These are phyloP conservation scores for Phytophthora melonis DNA, from an alignment of 352 stramenopile genomes.

Conservation along the genomic window DNA sequence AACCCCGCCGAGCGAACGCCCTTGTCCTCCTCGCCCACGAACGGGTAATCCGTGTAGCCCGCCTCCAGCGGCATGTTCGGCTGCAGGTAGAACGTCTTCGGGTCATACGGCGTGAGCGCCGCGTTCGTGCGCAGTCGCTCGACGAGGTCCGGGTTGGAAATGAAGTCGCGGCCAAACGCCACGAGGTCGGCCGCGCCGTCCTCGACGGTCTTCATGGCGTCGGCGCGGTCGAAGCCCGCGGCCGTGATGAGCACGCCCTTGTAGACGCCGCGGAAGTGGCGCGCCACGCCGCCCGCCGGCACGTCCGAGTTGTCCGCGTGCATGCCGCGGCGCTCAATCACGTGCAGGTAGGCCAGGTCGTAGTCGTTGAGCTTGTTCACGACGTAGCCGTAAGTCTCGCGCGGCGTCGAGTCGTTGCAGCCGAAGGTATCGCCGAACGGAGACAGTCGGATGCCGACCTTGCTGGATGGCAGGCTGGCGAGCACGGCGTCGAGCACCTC, in stretches of 20 bases:
- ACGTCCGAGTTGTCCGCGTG: conserved; percentile 31
- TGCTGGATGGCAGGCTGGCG: conserved; percentile 3
- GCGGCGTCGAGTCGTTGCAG: conserved; percentile 42
- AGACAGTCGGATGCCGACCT: conserved; percentile 27
- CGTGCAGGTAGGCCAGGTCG: conserved; percentile 58
- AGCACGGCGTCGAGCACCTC: neutral
- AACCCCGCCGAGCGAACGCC: neutral
- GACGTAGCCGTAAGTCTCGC: conserved; percentile 52
- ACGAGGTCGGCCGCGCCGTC: conserved; percentile 60
- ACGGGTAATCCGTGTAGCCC: conserved; percentile 64
- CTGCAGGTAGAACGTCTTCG: conserved; percentile 50
- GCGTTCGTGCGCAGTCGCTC: conserved; percentile 50
- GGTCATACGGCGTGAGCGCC: conserved; percentile 44
- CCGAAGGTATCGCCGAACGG: conserved; percentile 45
- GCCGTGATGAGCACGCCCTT: conserved; percentile 60
- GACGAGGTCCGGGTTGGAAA: conserved; percentile 62
- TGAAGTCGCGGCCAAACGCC: conserved; percentile 52
- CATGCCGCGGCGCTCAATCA: conserved; percentile 59
- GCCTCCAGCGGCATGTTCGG: conserved; percentile 23
- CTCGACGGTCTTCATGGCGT: conserved; percentile 49
- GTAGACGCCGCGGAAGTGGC: conserved; percentile 61
- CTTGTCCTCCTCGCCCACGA: conserved; percentile 11
- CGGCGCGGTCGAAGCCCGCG: conserved; percentile 49
- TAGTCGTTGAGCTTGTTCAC: conserved; percentile 34
- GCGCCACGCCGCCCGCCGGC: conserved; percentile 37